Evolutionary conservation across 805 yeast genomes (phyloP).

Genomic region (Hagleromyces aurorensis): DNA sequence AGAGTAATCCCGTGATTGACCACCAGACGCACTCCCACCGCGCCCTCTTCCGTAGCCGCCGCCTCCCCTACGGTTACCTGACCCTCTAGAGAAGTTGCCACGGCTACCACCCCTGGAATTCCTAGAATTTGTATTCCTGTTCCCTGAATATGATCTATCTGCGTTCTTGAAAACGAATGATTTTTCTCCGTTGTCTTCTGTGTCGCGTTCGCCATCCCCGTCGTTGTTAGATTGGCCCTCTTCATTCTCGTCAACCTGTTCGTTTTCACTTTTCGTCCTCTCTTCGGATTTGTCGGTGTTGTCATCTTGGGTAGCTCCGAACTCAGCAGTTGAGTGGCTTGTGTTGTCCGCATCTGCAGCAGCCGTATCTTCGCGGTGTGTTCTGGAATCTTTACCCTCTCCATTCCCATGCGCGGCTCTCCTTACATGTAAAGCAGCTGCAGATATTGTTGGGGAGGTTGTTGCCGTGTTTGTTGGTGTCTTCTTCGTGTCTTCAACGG

Average conservation of each 20-base stretch:
- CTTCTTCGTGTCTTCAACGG: slow-evolving; percentile 20
- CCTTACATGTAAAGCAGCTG: slow-evolving; percentile 8
- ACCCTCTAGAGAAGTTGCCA: slow-evolving; percentile 7
- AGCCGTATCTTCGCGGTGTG: no score
- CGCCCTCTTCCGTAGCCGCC: slow-evolving; percentile 13
- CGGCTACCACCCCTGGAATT: slow-evolving; percentile 10
- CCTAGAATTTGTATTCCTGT: no score
- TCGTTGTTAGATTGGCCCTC: slow-evolving; percentile 1
- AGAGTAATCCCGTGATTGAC: no score
- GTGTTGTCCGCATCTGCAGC: background rate
- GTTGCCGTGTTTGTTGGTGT: slow-evolving; percentile 4
- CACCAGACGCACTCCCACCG: slow-evolving; percentile 14
- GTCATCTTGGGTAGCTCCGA: background rate
- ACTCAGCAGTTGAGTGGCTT: slow-evolving; percentile 1
- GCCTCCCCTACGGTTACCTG: slow-evolving; percentile 4
- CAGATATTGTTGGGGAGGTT: slow-evolving; percentile 6
- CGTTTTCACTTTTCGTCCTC: background rate
- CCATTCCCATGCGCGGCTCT: no score
- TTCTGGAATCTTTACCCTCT: no score
- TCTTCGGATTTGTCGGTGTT: background rate
- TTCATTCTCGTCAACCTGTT: slow-evolving; percentile 1
- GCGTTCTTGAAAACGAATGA: slow-evolving; percentile 1
- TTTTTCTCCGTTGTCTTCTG: slow-evolving; percentile 4
- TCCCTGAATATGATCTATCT: slow-evolving; percentile 3
- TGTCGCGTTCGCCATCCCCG: slow-evolving; percentile 1